phyloP scores from a whole-genome alignment of 2,329 filamentous ascomycete species.

The Lasiodiplodia hormozganensis region DNA sequence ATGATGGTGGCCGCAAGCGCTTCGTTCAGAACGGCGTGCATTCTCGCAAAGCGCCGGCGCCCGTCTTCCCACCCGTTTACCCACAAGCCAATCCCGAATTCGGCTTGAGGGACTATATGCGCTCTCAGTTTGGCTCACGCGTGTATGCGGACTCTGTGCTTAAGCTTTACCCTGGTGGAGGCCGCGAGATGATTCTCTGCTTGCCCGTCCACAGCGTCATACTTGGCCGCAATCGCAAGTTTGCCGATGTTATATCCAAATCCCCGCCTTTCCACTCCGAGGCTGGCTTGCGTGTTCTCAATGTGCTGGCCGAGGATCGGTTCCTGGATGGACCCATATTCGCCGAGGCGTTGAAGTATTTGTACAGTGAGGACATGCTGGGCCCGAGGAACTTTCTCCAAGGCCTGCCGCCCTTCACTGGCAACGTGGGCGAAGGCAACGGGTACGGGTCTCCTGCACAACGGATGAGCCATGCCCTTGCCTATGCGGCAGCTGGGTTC shows the following conservation, averaged over 20 bases:
- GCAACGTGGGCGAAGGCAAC: constrained; percentile 36
- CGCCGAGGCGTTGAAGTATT: constrained; percentile 44
- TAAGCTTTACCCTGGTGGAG: constrained; percentile 40
- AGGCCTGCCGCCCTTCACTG: constrained; percentile 39
- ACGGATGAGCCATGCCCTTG: constrained; percentile 54
- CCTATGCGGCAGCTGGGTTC: constrained; percentile 69
- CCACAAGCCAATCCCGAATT: neutral
- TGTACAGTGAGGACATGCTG: constrained; percentile 46
- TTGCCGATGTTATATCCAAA: constrained; percentile 40
- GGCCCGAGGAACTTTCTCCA: constrained; percentile 39
- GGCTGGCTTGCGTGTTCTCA: constrained; percentile 22
- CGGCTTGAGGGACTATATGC: constrained; percentile 37
- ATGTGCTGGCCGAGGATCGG: constrained; percentile 22
- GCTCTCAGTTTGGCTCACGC: constrained; percentile 42
- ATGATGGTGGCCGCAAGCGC: constrained; percentile 12
- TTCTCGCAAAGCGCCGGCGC: constrained; percentile 9
- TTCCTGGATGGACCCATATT: constrained; percentile 32
- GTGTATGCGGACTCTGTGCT: constrained; percentile 47
- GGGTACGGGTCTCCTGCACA: constrained; percentile 40
- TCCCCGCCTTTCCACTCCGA: constrained; percentile 3
- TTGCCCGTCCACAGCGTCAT: constrained; percentile 46
- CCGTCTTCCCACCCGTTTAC: neutral
- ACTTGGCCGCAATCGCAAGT: constrained; percentile 43
- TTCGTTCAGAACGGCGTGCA: constrained; percentile 27
- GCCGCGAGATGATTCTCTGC: constrained; percentile 37